Base-by-base conservation (phyloP, 148 eudicot species). In the Bassia scoparia region DNA sequence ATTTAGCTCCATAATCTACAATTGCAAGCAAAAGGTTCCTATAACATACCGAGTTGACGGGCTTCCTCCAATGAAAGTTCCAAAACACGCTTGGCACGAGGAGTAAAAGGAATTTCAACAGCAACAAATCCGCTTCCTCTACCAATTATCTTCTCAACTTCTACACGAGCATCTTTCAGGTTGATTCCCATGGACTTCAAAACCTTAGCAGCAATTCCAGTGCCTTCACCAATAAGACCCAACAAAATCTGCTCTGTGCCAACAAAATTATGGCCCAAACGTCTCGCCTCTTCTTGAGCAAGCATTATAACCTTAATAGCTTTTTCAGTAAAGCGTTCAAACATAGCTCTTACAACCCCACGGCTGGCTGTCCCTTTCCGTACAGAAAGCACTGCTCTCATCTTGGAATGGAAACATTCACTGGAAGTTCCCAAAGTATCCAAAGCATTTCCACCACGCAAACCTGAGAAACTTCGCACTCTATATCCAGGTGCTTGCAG, bases 161-260 rank as follows among this genome's bases (percentile, higher is more conserved):
- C 98, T 16, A 93, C 95, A 80, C 98, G 95, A 3, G 96, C 98
- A 79, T 89, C 96, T 76, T 93, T 93, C 81, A 93, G 80, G 83
- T 85, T 93, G 52, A 93, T 93, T 67, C 98, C 97, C 98, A 89
- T 93, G 35, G 98, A 93, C 77, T 91, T 94, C 46, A 94, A 83
- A 70, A 94, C 98, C 86, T 94, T 94, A 50, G 98, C 98, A 81
- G 97, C 98, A 82, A 94, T 94, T 31, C 98, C 98, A 61, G 97
- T 94, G 66, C 98, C 98, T 84, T 94, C 98, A 75, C 98, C 98
- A 78, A 94, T 87, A 61, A 94, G 97, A 66, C 98, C 98, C 76
- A 94, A 71, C 73, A 94, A 75, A 61, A 94, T 89, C 81, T 94
- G 98, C 83, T 94, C 98, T 0, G 98, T 94, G 65, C 98, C 98